A percentile compares a stretch with the other conserved stretches of the same genome.
Conservation (phyloP, 129 eudicot species). For the Pseudognaphalium luteoalbum region DNA sequence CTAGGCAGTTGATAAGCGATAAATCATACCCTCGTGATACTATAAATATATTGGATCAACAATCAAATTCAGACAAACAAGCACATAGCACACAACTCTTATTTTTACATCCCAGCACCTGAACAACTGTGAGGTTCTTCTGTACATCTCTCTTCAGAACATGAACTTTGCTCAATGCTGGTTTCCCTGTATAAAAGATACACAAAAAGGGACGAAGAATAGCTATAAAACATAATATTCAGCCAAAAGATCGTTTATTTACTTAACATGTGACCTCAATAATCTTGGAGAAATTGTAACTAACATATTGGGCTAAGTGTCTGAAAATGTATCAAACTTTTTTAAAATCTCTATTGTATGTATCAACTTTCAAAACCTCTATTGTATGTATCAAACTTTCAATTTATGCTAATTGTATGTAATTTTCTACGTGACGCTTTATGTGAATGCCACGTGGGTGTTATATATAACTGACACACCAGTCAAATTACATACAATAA, state of each 20-base stretch:
- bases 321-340: too few species aligned
- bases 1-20: background rate
- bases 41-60: background rate
- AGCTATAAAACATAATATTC: background rate
- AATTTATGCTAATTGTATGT: too few species aligned
- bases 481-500: too few species aligned
- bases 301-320: too few species aligned
- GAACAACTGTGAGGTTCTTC: slow-evolving; percentile 61
- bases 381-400: too few species aligned
- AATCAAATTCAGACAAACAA: background rate
- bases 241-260: background rate
- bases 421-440: too few species aligned
- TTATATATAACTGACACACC: too few species aligned
- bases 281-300: background rate
- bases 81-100: slow-evolving; percentile 11
- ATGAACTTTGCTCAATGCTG: slow-evolving; percentile 80
- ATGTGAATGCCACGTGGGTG: too few species aligned
- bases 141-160: slow-evolving; percentile 75
- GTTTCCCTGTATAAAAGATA: slow-evolving; percentile 61
- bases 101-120: slow-evolving; percentile 43
- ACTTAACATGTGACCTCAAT: background rate
- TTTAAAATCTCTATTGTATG: too few species aligned
- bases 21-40: background rate
- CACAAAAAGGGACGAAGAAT: slow-evolving; percentile 11
- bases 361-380: too few species aligned